Base-by-base conservation (phyloP, 2,329 filamentous ascomycete genomes). In the Rhytidhysteron rufulum region DNA sequence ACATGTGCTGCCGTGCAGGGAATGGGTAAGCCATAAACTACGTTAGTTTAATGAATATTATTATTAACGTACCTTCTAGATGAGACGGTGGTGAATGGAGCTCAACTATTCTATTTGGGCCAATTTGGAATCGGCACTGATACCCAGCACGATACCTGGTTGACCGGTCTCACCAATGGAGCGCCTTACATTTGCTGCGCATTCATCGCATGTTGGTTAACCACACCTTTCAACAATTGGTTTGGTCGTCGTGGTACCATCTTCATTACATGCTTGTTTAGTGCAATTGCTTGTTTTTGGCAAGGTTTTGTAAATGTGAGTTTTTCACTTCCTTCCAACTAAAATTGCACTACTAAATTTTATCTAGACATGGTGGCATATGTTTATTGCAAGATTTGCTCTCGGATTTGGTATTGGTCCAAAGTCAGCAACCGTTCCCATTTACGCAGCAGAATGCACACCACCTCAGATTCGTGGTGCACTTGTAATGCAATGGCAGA, bases 401-500 rank as follows among this genome's bases (percentile, higher is more conserved):
- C 75, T 91, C 44, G 88, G 88, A 8, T 78, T 93, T 33, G 86
- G 84, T 1, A 88, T 90, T 69, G 86, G 86, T 20, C 75, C 83
- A 13, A 89, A 89, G 58, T 80, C 81, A 16, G 80, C 82, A 0
- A 87, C 84, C 0, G 83, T 88, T 2, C 86, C 86, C 0, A 82
- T 90, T 20, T 90, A 86, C 52, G 82, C 84, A 0, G 85, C 86
- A 2, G 86, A 90, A 62, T 86, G 80, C 41, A 78, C 82, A 0
- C 85, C 85, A 0, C 80, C 84, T 1, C 62, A 67, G 4, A 82
- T 88, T 40, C 79, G 85, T 57, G 85, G 85, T 48, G 85, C 83
- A 6, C 71, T 93, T 15, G 85, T 90, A 47, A 91, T 91, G 86
- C 82, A 82, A 47, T 91, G 86, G 86, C 83, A 90, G 65, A 72